phyloP scores from a whole-genome alignment of 2,329 filamentous ascomycete species.

The Chaetomiaceae sp. region DNA sequence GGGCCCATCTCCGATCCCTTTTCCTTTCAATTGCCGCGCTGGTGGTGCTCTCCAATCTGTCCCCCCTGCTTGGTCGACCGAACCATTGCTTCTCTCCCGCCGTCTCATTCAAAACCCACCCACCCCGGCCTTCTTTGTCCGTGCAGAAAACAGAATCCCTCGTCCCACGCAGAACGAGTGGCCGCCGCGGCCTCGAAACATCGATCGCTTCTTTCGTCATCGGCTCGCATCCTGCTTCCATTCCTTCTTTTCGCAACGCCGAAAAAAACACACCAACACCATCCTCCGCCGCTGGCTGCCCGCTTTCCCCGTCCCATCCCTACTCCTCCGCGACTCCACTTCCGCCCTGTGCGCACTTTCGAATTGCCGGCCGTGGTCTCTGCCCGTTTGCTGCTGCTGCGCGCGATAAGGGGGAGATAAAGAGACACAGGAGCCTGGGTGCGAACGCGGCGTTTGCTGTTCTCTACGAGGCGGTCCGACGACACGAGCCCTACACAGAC shows the following conservation, averaged over 20 bases:
- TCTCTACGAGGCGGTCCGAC: slow-evolving; percentile 12
- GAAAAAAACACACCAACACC: too few relatives aligned
- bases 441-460: too few relatives aligned
- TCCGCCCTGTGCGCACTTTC: slow-evolving; percentile 16
- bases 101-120: too few relatives aligned
- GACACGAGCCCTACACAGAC: too few relatives aligned
- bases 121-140: slow-evolving; percentile 10
- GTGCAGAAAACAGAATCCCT: slow-evolving; percentile 12
- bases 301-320: slow-evolving; percentile 19
- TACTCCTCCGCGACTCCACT: slow-evolving; percentile 21
- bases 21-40: slow-evolving; percentile 14
- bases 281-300: slow-evolving; percentile 11
- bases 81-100: slow-evolving; percentile 1
- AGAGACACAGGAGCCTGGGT: too few relatives aligned
- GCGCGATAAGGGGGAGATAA: too few relatives aligned
- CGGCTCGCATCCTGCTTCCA: slow-evolving; percentile 11
- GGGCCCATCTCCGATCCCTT: slow-evolving; percentile 16
- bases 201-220: slow-evolving; percentile 21
- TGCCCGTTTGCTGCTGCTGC: too few relatives aligned
- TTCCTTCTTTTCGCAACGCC: slow-evolving; percentile 10
- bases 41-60: slow-evolving; percentile 3
- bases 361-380: slow-evolving; percentile 22
- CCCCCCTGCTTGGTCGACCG: slow-evolving; percentile 7
- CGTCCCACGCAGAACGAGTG: too few relatives aligned
- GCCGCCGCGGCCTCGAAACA: slow-evolving; percentile 18